Evolutionary conservation across 2,329 filamentous ascomycete genomes (phyloP), one percentile per base, ranked within the genome.

Genomic region (Talaromyces sp.): DNA sequence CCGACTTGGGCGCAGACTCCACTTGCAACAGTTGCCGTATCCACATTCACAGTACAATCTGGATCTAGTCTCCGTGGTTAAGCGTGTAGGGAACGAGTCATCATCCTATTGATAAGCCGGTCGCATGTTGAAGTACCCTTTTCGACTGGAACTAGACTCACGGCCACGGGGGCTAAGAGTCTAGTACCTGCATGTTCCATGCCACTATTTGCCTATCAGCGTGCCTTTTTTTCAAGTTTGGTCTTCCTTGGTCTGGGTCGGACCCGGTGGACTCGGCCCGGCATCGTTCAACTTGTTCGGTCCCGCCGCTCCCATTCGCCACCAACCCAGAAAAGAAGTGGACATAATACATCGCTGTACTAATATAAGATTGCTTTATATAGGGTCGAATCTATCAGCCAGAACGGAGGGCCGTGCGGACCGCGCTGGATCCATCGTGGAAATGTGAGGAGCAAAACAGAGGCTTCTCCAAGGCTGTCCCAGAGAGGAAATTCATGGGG

Each of bases 261-360:
- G 57, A 52, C 49, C 57, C 57, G 57, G 57, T 49, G 57, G 57
- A 52, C 46, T 59, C 57, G 57, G 57, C 46, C 57, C 57, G 57
- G 55, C 32, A 9, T 42, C n/a, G n/a, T 33, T 42, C 27, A 17
- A 45, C 30, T n/a, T 9, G n/a, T 17, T 32, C 43, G 27, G 51
- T 54, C 35, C 54, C 54, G 54, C 13, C 11, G 7, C 20, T 54
- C 22, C 47, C 30, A 56, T 56, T 51, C 54, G 51, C 22, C 14
- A 30, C 20, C 9, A 33, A 17, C 22, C n/a, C n/a, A 33, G 24
- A 19, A 16, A 48, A 35, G 17, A 43, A 39, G 32, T 4, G 14
- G 33, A 13, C 7, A n/a, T 1, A 24, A 35, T 33, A 27, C 10
- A 27, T 8, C 17, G 22, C 20, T 27, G 27, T 19, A 19, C 6